Conservation (phyloP, 257 asterid species). For the Jasminum sambac region DNA sequence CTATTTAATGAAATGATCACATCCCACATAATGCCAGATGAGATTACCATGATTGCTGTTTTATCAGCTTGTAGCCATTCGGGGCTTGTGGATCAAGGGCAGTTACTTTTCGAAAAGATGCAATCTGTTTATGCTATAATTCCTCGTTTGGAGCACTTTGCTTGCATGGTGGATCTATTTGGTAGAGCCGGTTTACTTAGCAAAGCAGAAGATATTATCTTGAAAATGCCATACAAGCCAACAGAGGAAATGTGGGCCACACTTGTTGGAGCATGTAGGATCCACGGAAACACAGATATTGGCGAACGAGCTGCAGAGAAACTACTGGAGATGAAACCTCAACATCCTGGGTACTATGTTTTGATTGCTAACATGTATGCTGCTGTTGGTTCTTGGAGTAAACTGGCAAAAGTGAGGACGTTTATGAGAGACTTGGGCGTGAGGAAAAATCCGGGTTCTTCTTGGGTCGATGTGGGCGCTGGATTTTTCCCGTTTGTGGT, state of each 20-base stretch:
- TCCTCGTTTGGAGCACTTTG: slow-evolving; percentile 70
- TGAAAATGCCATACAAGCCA: slow-evolving; percentile 63
- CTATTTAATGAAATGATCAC: slow-evolving; percentile 68
- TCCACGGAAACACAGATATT: slow-evolving; percentile 62
- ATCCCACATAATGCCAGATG: slow-evolving; percentile 64
- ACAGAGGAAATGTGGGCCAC: slow-evolving; percentile 87
- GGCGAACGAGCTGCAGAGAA: slow-evolving; percentile 94
- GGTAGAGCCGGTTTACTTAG: slow-evolving; percentile 77
- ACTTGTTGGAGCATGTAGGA: slow-evolving; percentile 76
- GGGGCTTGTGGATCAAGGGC: slow-evolving; percentile 68
- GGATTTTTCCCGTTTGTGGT: slow-evolving; percentile 66
- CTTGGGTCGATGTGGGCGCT: slow-evolving; percentile 72
- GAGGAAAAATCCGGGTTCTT: slow-evolving; percentile 78
- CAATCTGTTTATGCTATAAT: slow-evolving; percentile 44
- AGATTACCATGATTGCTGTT: slow-evolving; percentile 71
- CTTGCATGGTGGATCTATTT: slow-evolving; percentile 84
- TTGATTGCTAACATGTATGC: slow-evolving; percentile 89
- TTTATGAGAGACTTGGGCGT: slow-evolving; percentile 79
- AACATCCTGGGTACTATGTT: slow-evolving; percentile 69
- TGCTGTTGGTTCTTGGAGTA: slow-evolving; percentile 73
- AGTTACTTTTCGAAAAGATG: slow-evolving; percentile 60
- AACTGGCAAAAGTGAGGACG: slow-evolving; percentile 64
- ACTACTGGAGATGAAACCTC: slow-evolving; percentile 64
- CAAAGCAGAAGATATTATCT: slow-evolving; percentile 55
- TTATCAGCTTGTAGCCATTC: slow-evolving; percentile 92